A percentile compares a stretch with the other conserved stretches of the same genome.
These are phyloP conservation scores for Pichia sp. DNA, from an alignment of 1,139 yeast genomes.

Conservation along the genomic window DNA sequence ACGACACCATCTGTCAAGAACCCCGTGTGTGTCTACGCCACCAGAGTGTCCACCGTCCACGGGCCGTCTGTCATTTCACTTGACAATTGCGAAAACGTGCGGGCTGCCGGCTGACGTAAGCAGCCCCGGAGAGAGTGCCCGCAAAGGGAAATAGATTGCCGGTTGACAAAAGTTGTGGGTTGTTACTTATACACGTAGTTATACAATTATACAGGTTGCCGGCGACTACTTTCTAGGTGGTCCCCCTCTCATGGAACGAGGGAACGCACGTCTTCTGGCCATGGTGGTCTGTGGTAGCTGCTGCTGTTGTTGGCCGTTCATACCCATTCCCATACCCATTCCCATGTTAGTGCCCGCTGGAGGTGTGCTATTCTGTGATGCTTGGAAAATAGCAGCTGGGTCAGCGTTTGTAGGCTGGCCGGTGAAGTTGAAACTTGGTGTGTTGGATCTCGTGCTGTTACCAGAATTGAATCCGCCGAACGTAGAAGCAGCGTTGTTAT, in stretches of 20 bases:
- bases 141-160: no score
- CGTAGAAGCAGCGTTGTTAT: neutral
- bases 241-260: constrained; percentile 15
- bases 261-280: constrained; percentile 14
- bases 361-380: constrained; percentile 1
- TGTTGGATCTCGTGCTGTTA: constrained; percentile 23
- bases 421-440: constrained; percentile 31
- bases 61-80: no score
- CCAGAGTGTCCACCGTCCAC: neutral
- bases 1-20: no score
- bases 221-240: neutral
- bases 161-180: no score
- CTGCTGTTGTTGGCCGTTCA: neutral
- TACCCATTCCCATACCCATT: no score
- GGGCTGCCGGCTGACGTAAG: no score
- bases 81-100: no score
- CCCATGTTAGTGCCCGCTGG: neutral
- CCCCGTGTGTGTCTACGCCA: no score
- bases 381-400: constrained; percentile 28
- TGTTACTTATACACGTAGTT: neutral
- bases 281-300: neutral
- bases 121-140: no score
- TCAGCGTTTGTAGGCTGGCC: constrained; percentile 25
- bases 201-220: neutral
- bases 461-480: constrained; percentile 10